Percentiles rank a stretch among this genome's conserved stretches.
Evolutionary conservation across 805 yeast species (phyloP).

Genomic region (Tetrapisispora iriomotensis): DNA sequence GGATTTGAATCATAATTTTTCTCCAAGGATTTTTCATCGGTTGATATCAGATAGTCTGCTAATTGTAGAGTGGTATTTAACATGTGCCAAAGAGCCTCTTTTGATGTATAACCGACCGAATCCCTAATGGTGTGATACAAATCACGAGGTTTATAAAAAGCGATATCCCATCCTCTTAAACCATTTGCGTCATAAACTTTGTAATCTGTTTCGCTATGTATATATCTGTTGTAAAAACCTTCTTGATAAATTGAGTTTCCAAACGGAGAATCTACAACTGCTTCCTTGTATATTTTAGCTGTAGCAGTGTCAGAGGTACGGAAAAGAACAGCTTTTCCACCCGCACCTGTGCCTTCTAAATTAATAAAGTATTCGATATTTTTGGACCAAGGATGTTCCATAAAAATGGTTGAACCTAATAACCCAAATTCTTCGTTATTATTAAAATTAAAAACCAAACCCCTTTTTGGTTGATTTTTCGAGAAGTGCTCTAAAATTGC

Average conservation of each 20-base stretch:
- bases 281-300: conserved; percentile 43
- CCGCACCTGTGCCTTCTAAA: conserved; percentile 89
- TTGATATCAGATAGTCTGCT: conserved; percentile 36
- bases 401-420: conserved; percentile 67
- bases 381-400: conserved; percentile 62
- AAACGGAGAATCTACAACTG: conserved; percentile 53
- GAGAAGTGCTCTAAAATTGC: conserved; percentile 47
- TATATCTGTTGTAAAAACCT: conserved; percentile 65
- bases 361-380: conserved; percentile 60
- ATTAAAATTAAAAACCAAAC: conserved; percentile 75
- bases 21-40: conserved; percentile 11
- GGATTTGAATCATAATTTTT: conserved; percentile 27
- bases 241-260: conserved; percentile 76
- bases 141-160: conserved; percentile 78
- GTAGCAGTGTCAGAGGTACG: conserved; percentile 75
- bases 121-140: conserved; percentile 75
- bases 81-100: conserved; percentile 79
- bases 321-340: conserved; percentile 73
- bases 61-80: conserved; percentile 58
- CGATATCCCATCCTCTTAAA: conserved; percentile 78
- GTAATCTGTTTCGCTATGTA: conserved; percentile 80
- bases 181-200: conserved; percentile 59
- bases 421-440: conserved; percentile 86
- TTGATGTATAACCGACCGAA: conserved; percentile 51
- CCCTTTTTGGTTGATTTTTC: conserved; percentile 50